Evolutionary conservation across 495 filamentous ascomycete species (phyloP), one percentile per base, ranked within the genome.

Genomic region (Recurvomyces mirabilis): DNA sequence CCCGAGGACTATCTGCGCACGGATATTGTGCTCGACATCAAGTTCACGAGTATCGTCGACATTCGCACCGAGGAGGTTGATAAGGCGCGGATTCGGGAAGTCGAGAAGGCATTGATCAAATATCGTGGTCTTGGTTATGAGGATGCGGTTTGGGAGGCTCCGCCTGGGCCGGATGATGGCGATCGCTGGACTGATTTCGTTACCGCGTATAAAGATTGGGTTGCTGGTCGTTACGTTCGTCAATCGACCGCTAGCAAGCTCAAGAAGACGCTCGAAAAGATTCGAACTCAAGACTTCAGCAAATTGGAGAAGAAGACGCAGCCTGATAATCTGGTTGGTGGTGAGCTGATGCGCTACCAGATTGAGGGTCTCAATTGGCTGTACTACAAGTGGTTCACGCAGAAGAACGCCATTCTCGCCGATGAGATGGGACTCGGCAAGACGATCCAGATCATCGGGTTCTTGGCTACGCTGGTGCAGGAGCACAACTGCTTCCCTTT

Each of bases 341-440:
- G 89, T 9, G 70, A 85, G 46, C 68, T 95, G 28, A 96, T 99
- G 88, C 68, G 73, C 10, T 99, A 99, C 58, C 93, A 99, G 57
- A 65, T 89, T 30, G 85, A 95, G 15, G 93, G 93, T 13, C 61
- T 96, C 45, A 95, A 96, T 58, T 99, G 91, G 87, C 74, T 96
- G n/a, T 81, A 93, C 46, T 94, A 86, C 59, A 88, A 85, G 58
- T 94, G 85, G 68, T 76, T 82, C 47, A 66, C 74, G 36, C 68
- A 79, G 48, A 72, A 83, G 48, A 96, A 93, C 54, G 81, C 82
- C n/a, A 91, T 99, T 54, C 74, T 99, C 2, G 93, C 93, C 1
- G 93, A 99, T 54, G 93, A 99, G 59, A 99, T 99, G 93, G 93
- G 93, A 4, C 76, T 99, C 9, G 93, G 93, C 20, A 99, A 99